These are phyloP conservation scores for Debaryomyces nepalensis DNA, from an alignment of 1,139 yeast species.

Conservation along the genomic window DNA sequence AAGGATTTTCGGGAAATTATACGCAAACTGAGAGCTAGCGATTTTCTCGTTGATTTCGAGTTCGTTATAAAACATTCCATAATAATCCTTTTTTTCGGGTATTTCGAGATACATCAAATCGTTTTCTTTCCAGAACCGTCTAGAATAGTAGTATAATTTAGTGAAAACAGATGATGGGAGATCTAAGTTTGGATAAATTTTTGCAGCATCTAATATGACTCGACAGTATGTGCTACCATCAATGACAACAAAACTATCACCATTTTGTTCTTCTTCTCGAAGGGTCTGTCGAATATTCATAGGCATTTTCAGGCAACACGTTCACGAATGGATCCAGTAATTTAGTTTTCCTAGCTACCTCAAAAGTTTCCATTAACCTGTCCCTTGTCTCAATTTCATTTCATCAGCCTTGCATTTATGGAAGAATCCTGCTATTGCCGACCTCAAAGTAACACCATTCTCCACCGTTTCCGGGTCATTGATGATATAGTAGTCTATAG, in stretches of 20 bases:
- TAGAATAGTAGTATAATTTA: slow-evolving; percentile 9
- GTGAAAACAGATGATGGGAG: slow-evolving; percentile 9
- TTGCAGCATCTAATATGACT: slow-evolving; percentile 1
- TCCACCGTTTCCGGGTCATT: slow-evolving; percentile 12
- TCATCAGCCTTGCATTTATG: slow-evolving; percentile 8
- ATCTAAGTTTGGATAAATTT: background rate
- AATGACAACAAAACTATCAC: slow-evolving; percentile 6
- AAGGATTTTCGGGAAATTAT: slow-evolving; percentile 12
- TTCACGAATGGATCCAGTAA: slow-evolving; percentile 8
- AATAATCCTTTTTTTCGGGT: slow-evolving; percentile 1
- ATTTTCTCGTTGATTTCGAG: slow-evolving; percentile 10
- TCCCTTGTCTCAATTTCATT: too few species aligned
- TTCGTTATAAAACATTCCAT: slow-evolving; percentile 9
- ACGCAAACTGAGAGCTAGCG: slow-evolving; percentile 11
- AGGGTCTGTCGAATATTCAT: background rate
- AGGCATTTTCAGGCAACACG: slow-evolving; percentile 4
- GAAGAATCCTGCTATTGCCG: slow-evolving; percentile 13
- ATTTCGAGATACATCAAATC: background rate
- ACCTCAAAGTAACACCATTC: slow-evolving; percentile 10
- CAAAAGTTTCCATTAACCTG: background rate
- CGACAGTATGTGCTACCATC: slow-evolving; percentile 9
- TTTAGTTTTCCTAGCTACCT: slow-evolving; percentile 1
- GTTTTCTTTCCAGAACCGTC: slow-evolving; percentile 2
- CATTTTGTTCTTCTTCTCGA: background rate
- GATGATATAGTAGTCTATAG: slow-evolving; percentile 10